Percentiles rank a stretch among this genome's conserved stretches.
phyloP scores from a whole-genome alignment of 1,284 basidiomycete species.

The Coriolopsis trogii region DNA sequence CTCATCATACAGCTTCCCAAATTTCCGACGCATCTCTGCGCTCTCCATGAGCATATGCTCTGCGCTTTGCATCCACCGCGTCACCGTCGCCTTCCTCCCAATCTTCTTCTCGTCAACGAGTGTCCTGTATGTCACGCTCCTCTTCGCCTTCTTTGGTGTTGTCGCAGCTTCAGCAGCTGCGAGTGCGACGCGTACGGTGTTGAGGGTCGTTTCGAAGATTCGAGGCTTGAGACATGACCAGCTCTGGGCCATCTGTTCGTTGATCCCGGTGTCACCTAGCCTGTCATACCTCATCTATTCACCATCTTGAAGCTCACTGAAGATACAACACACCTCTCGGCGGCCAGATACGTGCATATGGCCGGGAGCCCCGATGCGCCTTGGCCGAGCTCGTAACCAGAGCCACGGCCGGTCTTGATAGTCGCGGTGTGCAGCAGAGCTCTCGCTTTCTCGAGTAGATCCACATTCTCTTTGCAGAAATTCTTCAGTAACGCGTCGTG shows the following conservation, averaged over 20 bases:
- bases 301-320: background rate
- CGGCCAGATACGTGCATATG: conserved; percentile 41
- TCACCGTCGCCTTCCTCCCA: conserved; percentile 20
- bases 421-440: conserved; percentile 30
- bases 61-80: conserved; percentile 25
- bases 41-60: conserved; percentile 27
- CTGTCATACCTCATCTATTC: conserved; percentile 18
- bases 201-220: conserved; percentile 32
- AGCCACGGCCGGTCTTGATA: conserved; percentile 37
- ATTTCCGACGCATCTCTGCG: conserved; percentile 19
- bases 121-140: conserved; percentile 19
- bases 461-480: conserved; percentile 24
- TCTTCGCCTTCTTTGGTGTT: background rate
- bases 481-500: conserved; percentile 15
- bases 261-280: conserved; percentile 36
- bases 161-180: conserved; percentile 13
- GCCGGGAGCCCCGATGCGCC: conserved; percentile 35
- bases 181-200: conserved; percentile 32
- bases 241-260: conserved; percentile 35
- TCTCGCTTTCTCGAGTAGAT: conserved; percentile 30
- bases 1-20: conserved; percentile 21
- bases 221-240: conserved; percentile 38
- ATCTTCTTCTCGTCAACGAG: conserved; percentile 20
- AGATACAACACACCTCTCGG: conserved; percentile 32
- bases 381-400: conserved; percentile 37